Base-by-base conservation (phyloP, 768 basidiomycete species). In the Pleurotus giganteus region DNA sequence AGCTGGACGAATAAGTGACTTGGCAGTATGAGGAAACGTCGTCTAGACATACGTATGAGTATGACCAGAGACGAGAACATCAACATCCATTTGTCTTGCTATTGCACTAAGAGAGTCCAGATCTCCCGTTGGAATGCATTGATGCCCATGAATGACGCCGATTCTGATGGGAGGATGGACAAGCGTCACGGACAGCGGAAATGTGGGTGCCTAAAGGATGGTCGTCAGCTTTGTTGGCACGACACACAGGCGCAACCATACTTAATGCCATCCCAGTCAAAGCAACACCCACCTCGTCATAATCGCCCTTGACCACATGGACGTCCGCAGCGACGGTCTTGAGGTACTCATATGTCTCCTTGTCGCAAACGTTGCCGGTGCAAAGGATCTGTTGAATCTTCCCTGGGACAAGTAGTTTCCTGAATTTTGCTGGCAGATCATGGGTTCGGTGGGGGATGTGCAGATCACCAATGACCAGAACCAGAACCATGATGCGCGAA, bases 371-470 rank as follows among this genome's bases (percentile, higher is more conserved):
- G 67, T 98, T 98, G 44, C 97, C 97, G 0, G 96, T 98, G 69
- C 94, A 97, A 23, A 98, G 78, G 56, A 98, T 97, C 70, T 98
- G 96, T 58, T 95, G 92, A 42, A 99, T 98, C 71, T 99, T 99
- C 19, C 97, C 97, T 17, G 91, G 91, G 4, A 92, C 87, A 50
- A 99, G 79, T 1, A 98, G 86, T 66, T 98, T 97, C 76, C 96
- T 95, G 75, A 99, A 99, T 73, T 98, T 98, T 12, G 85, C 76
- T 0, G 97, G 95, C 7, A 99, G 82, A 65, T 97, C 97, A 67
- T 97, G 92, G 7, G 75, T 77, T 41, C 91, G 76, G 68, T 92
- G 88, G 1, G 97, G 97, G 65, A 98, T 98, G 70, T 98, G 95
- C 19, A 98, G 82, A 77, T 99, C 97, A 49, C 96, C 96, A 60